A percentile compares a stretch with the other conserved stretches of the same genome.
These are phyloP conservation scores for Dissoconium aciculare DNA, from an alignment of 2,329 filamentous ascomycete genomes.

Conservation along the genomic window DNA sequence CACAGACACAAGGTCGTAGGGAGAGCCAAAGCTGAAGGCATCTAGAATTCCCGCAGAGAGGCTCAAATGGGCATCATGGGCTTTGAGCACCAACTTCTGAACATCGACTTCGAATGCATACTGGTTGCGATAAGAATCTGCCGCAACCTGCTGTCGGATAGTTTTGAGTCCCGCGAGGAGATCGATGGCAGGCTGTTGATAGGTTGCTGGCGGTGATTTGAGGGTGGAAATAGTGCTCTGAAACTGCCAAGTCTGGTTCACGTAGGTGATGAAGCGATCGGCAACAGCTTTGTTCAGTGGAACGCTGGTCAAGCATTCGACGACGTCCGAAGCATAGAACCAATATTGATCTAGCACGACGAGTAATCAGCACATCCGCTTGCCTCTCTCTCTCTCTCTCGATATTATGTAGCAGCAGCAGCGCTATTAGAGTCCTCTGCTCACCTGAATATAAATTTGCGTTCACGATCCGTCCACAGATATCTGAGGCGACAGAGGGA, in stretches of 20 bases:
- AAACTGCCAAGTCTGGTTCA: constrained; percentile 28
- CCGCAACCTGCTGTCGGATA: constrained; percentile 19
- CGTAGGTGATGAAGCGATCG: constrained; percentile 27
- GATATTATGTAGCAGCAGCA: too few relatives aligned
- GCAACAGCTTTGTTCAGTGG: constrained; percentile 30
- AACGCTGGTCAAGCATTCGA: constrained; percentile 28
- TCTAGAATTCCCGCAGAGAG: constrained; percentile 18
- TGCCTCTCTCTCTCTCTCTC: too few relatives aligned
- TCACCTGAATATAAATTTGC: too few relatives aligned
- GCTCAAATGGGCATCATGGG: constrained; percentile 25
- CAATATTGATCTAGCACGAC: too few relatives aligned
- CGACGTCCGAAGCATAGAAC: constrained; percentile 13
- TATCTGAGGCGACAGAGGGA: too few relatives aligned
- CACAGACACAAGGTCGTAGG: too few relatives aligned
- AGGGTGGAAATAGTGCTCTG: constrained; percentile 26
- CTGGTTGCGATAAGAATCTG: constrained; percentile 22
- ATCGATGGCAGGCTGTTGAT: constrained; percentile 25
- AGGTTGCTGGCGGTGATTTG: constrained; percentile 22
- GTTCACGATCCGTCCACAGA: too few relatives aligned
- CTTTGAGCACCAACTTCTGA: constrained; percentile 20
- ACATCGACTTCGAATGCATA: constrained; percentile 27
- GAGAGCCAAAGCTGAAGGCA: constrained; percentile 13
- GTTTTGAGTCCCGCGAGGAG: constrained; percentile 19
- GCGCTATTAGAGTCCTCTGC: too few relatives aligned
- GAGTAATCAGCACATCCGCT: too few relatives aligned